Evolutionary conservation across 1,284 basidiomycete genomes (phyloP), one percentile per base, ranked within the genome.

Genomic region (Violaceomyces palustris): DNA sequence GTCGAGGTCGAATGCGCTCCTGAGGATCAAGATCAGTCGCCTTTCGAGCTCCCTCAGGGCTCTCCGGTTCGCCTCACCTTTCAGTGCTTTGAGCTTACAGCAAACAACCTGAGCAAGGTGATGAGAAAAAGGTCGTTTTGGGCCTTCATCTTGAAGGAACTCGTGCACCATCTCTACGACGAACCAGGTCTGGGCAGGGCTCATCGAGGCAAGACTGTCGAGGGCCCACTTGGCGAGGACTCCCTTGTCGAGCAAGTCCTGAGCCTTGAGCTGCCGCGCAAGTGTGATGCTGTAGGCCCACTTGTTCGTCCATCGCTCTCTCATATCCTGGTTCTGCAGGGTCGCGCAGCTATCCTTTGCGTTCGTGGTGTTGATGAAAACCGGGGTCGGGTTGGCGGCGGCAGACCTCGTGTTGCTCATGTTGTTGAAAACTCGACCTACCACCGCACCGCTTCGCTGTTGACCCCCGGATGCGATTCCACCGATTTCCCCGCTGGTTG

Each of bases 201-300:
- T 59, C 36, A 47, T 44, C 11, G 45, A 39, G n/a, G 44, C 47
- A 43, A 92, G 81, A 61, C 86, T 84, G 42, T 88, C 83, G 11
- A 88, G 81, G 34, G 93, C 76, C 90, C 91, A 97, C 6, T 79
- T 77, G 9, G 89, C 79, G 67, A 93, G 85, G 0, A 85, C 81
- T 17, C 82, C 79, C 38, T 83, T 82, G 58, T 94, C 90, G 18
- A 97, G 81, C 9, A 98, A 79, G 12, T 84, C 82, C 61, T 88
- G 85, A 0, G 81, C 77, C 70, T 88, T 87, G 66, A 94, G 86
- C 5, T 83, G 80, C 19, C 84, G 81, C 25, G 93, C 76, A 2
- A 72, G 61, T 9, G 57, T 49, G 12, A 66, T 39, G 81, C 83
- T 83, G 73, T 90, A 93, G 11, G 79, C 79, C 69, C 88, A 92